Evolutionary conservation across 257 asterid species (phyloP).

Genomic region (Solanum pimpinellifolium): DNA sequence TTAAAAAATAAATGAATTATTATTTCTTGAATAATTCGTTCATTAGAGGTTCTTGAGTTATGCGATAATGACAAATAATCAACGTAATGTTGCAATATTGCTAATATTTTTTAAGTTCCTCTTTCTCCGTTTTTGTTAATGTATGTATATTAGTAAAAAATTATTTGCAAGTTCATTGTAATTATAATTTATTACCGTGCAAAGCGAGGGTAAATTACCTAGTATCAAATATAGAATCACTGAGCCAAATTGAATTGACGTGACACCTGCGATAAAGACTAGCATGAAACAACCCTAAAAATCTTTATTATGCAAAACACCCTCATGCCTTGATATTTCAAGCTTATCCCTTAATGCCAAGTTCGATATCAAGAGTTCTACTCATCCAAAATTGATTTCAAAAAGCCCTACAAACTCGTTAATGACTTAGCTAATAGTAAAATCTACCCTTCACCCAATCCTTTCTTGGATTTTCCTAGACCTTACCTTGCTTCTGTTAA

Average conservation of each 20-base stretch:
- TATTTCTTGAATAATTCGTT: no score
- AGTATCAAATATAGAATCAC: background rate
- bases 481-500: background rate
- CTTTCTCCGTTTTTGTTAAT: no score
- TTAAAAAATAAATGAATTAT: no score
- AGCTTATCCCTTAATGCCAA: background rate
- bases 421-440: background rate
- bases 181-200: no score
- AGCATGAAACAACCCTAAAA: background rate
- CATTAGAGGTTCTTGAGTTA: no score
- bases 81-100: no score
- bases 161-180: no score
- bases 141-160: no score
- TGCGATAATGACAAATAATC: no score
- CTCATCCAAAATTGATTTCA: background rate
- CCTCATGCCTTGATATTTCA: background rate
- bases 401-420: background rate
- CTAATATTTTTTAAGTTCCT: no score
- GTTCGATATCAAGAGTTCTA: background rate
- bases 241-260: background rate
- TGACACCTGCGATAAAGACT: background rate
- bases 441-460: background rate
- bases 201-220: no score
- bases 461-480: background rate
- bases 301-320: background rate